phyloP scores from a whole-genome alignment of 1,139 yeast genomes.

The Diutina siamensis region DNA sequence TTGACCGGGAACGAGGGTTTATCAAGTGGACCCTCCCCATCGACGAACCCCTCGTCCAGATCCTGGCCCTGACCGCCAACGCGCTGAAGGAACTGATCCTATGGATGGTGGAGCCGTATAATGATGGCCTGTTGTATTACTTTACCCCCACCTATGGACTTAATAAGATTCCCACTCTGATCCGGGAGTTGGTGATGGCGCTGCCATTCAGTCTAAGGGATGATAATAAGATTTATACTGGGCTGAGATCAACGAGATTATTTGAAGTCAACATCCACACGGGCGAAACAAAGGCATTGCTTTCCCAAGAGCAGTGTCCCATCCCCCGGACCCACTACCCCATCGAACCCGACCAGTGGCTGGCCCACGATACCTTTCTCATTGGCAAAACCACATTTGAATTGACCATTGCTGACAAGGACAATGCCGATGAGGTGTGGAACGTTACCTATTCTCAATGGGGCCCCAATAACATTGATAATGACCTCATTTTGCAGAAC shows the following conservation, averaged over 20 bases:
- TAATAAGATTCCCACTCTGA: conserved; percentile 71
- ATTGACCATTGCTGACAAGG: conserved; percentile 39
- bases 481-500: conserved; percentile 46
- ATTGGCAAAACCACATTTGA: conserved; percentile 42
- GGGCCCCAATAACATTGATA: conserved; percentile 87
- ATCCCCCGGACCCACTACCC: conserved; percentile 5
- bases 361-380: conserved; percentile 19
- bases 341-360: conserved; percentile 2
- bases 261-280: conserved; percentile 63
- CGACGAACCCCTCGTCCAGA: conserved; percentile 40
- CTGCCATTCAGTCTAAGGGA: conserved; percentile 76
- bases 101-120: conserved; percentile 89
- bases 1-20: conserved; percentile 68
- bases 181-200: conserved; percentile 65
- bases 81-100: conserved; percentile 21
- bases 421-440: conserved; percentile 57
- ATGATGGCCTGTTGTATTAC: conserved; percentile 78
- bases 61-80: conserved; percentile 15
- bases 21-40: conserved; percentile 65
- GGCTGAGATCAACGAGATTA: conserved; percentile 65
- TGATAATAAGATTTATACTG: conserved; percentile 86
- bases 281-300: conserved; percentile 43
- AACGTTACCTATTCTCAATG: conserved; percentile 81
- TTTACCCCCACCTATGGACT: conserved; percentile 73
- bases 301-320: neutral